These are phyloP conservation scores for Arthrobotrys conoides DNA, from an alignment of 2,329 filamentous ascomycete species.

Conservation along the genomic window DNA sequence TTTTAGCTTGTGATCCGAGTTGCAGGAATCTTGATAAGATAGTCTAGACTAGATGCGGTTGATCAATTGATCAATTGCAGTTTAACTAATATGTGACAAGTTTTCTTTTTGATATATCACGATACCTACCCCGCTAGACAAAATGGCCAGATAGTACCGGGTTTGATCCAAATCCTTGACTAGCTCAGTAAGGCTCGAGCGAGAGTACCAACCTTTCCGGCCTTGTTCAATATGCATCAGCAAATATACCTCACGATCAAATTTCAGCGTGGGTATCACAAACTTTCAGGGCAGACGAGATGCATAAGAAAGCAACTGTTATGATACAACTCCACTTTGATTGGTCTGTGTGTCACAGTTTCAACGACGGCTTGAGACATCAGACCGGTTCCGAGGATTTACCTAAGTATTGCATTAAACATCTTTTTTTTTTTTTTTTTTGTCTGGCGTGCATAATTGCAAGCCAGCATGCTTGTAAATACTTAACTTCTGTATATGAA, in stretches of 20 bases:
- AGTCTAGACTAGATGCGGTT: not conserved
- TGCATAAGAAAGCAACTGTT: not conserved
- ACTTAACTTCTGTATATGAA: no score
- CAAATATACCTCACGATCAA: conserved; percentile 1
- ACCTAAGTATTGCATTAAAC: not conserved
- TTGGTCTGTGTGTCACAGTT: conserved; percentile 7
- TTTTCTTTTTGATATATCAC: not conserved
- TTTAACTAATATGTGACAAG: not conserved
- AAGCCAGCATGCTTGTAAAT: not conserved
- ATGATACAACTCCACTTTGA: not conserved
- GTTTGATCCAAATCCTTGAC: not conserved
- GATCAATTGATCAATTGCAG: no score
- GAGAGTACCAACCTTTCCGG: not conserved
- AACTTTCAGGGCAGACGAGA: conserved; percentile 3
- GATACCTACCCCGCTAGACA: not conserved
- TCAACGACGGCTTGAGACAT: not conserved
- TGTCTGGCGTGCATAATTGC: not conserved
- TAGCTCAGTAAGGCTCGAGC: not conserved
- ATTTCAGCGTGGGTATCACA: not conserved
- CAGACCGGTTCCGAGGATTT: not conserved
- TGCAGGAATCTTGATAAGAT: not conserved
- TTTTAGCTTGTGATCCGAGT: not conserved
- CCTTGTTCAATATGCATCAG: not conserved
- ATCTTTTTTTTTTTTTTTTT: no score
- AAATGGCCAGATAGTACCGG: not conserved